Evolutionary conservation across 306 rosid species (phyloP).

Genomic region (Urtica urens): DNA sequence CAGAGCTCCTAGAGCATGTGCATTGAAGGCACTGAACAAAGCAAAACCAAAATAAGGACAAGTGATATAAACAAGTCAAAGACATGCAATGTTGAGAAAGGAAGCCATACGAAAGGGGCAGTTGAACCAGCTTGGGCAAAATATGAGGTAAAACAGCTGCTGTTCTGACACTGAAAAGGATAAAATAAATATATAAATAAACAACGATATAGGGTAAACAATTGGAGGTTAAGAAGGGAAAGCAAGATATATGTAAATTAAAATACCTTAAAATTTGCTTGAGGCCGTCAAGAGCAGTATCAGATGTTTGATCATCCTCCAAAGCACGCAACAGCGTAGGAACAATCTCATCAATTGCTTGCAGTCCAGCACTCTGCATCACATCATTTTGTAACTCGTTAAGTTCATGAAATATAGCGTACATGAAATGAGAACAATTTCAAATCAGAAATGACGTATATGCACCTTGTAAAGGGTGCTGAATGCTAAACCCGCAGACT

Average conservation of each 20-base stretch:
- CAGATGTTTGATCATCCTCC: slow-evolving; percentile 84
- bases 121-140: slow-evolving; percentile 85
- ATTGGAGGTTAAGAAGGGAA: background rate
- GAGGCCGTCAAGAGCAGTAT: slow-evolving; percentile 95
- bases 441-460: background rate
- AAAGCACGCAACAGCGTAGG: slow-evolving; percentile 90
- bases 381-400: slow-evolving; percentile 7
- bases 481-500: slow-evolving; percentile 90
- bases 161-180: slow-evolving; percentile 63
- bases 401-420: no score
- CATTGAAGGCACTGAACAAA: slow-evolving; percentile 69
- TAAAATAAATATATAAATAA: slow-evolving; percentile 15
- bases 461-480: slow-evolving; percentile 89
- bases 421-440: background rate
- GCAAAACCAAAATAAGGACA: slow-evolving; percentile 1
- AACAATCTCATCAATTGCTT: slow-evolving; percentile 94
- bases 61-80: slow-evolving; percentile 3
- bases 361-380: slow-evolving; percentile 91
- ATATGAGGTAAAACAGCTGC: slow-evolving; percentile 90
- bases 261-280: slow-evolving; percentile 85
- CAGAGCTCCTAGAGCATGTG: slow-evolving; percentile 96
- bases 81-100: slow-evolving; percentile 11
- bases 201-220: background rate
- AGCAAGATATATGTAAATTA: background rate
- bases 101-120: slow-evolving; percentile 71